Evolutionary conservation across 1,139 yeast species (phyloP), one percentile per base, ranked within the genome.

Genomic region (Debaryomyces sp.): DNA sequence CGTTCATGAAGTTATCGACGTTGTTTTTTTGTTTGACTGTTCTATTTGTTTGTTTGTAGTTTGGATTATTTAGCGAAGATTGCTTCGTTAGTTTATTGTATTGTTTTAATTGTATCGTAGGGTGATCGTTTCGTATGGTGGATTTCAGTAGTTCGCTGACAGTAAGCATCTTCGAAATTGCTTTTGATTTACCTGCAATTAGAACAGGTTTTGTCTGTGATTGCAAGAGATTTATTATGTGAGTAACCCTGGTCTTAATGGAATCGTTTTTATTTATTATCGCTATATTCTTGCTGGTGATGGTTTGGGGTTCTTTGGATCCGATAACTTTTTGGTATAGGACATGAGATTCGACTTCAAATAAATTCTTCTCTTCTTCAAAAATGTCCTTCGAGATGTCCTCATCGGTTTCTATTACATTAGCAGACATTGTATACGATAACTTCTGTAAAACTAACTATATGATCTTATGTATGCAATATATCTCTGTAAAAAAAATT

Each of bases 221-320:
- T 5, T 34, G 40, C n/a, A 12, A 18, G 15, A 18, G 38, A 21
- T 37, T 23, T 17, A 26, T 43, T 4, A 64, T 54, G 37, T 57
- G 60, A 5, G 52, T 55, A 2, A 66, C 59, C 40, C 55, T 53
- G 9, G 50, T 46, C 43, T 64, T 60, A 46, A 67, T 67, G 8
- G 63, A 55, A 45, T 67, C 71, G 50, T 67, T 66, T 50, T 64
- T 65, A 41, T 60, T 55, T 5, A 67, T 56, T 35, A 55, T 53
- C 21, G 61, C 46, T 5, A 54, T 29, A 35, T 39, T 29, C 33
- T 43, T 42, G 23, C 41, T 37, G 13, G 43, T 40, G 22, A 35
- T 35, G 38, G 17, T 5, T 24, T 29, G 26, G 8, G 9, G 36
- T 12, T 21, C 35, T 15, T 41, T 30, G 21, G 35, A 13, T 35